Base-by-base conservation (phyloP, 1,139 yeast genomes). In the Sugiyamaella pinicola region DNA sequence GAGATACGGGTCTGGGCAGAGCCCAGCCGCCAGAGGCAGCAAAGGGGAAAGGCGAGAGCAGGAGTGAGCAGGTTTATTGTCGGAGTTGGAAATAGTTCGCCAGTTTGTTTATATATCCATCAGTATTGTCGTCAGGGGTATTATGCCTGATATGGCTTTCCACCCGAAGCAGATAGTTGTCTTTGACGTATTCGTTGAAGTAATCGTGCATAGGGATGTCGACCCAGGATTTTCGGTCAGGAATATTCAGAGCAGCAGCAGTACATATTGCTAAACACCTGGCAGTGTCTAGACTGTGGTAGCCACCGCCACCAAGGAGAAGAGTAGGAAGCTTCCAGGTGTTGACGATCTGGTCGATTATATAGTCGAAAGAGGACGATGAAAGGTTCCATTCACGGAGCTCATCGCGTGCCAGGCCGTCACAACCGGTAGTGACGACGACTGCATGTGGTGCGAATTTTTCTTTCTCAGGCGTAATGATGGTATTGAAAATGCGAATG, bases 301-400 rank as follows among this genome's bases (percentile, higher is more conserved):
- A 86, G 0, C 95, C 95, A 0, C 95, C 95, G 1, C 95, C 95
- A 0, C 95, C 93, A 1, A 86, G 71, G 6, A 86, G 58, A 51
- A 86, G 61, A 0, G 55, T 82, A 69, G 59, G 75, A 43, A 26
- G 58, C 12, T 42, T 61, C 63, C 61, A 73, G 1, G 10, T 13
- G 1, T 64, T 58, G 1, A 82, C 51, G 0, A 81, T 49, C 3
- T 59, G 47, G 9, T 66, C 51, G 1, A 85, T 68, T 1, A 68
- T 71, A 0, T 61, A 40, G 0, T 78, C 75, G 28, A 77, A 73
- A 0, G 86, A 87, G 41, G 68, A 65, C 4, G 82, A 75, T 0
- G 85, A 76, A 53, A 87, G 65, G 64, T 85, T 85, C 95, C 93
- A 87, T 62, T 85, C 87, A 21, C 74, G 71, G 56, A 77, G 79